Conservation (phyloP, 176 grass and related monocot species). For the Juncus effusus region DNA sequence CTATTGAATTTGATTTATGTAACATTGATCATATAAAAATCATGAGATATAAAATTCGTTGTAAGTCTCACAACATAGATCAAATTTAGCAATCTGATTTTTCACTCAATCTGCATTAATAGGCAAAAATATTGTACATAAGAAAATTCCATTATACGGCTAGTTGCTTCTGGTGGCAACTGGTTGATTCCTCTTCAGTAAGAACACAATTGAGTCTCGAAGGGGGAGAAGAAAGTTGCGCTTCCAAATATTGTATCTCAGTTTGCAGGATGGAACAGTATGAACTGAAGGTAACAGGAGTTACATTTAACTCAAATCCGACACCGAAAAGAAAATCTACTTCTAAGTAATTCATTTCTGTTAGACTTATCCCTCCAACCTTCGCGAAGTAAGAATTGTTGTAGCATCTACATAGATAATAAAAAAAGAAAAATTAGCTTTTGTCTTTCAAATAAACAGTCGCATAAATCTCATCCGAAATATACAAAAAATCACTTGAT, state of each 20-base stretch:
- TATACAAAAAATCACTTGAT: neutral
- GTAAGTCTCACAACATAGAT: conserved; percentile 11
- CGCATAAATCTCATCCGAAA: neutral
- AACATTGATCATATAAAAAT: neutral
- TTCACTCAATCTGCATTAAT: conserved; percentile 44
- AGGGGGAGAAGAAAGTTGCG: conserved; percentile 25
- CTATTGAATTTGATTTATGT: neutral
- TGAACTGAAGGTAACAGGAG: conserved; percentile 60
- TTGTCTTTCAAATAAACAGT: neutral
- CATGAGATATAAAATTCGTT: neutral
- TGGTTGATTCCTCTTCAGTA: conserved; percentile 50
- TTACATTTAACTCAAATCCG: conserved; percentile 92
- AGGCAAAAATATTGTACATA: neutral
- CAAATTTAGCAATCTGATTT: conserved; percentile 27
- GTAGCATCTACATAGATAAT: conserved; percentile 50
- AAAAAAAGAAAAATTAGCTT: neutral
- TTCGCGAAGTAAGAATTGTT: conserved; percentile 99
- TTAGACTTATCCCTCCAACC: conserved; percentile 79
- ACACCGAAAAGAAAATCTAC: conserved; percentile 94
- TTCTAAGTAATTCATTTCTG: conserved; percentile 98
- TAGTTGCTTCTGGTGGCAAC: conserved; percentile 55
- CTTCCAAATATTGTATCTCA: conserved; percentile 72
- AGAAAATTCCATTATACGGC: conserved; percentile 46
- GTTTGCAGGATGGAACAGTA: conserved; percentile 82
- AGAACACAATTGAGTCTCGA: conserved; percentile 36